phyloP scores from a whole-genome alignment of 2,329 filamentous ascomycete genomes.

The Teratosphaeria epicoccoides region DNA sequence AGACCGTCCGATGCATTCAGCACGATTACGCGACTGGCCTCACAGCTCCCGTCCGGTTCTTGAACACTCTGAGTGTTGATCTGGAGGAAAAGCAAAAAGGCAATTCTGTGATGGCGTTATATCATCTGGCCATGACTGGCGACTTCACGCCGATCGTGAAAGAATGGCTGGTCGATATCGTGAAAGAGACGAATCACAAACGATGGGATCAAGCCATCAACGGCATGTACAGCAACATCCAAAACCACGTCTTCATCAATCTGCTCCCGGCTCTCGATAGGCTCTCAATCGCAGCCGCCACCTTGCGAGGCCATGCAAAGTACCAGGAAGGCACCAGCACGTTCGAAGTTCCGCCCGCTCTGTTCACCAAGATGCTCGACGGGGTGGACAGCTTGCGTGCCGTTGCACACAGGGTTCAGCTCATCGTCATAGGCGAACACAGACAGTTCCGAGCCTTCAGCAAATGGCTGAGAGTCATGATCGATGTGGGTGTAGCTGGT shows the following conservation, averaged over 20 bases:
- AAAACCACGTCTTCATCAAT: constrained; percentile 72
- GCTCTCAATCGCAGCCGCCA: constrained; percentile 67
- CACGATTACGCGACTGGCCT: constrained; percentile 75
- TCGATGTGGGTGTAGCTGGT: constrained; percentile 63
- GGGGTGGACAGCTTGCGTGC: constrained; percentile 65
- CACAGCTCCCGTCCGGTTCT: constrained; percentile 51
- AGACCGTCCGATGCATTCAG: constrained; percentile 67
- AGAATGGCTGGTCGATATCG: constrained; percentile 58
- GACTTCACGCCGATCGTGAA: constrained; percentile 63
- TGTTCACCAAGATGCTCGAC: constrained; percentile 45
- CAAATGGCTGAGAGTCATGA: constrained; percentile 71
- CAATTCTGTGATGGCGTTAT: constrained; percentile 63
- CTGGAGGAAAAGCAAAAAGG: constrained; percentile 53
- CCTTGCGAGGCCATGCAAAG: constrained; percentile 70
- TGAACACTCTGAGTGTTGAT: constrained; percentile 54
- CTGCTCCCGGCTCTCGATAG: constrained; percentile 81
- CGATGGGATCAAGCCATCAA: constrained; percentile 85
- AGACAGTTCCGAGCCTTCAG: constrained; percentile 70
- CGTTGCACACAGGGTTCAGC: constrained; percentile 61
- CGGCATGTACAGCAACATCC: constrained; percentile 65
- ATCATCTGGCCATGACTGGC: constrained; percentile 75
- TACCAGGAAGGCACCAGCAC: constrained; percentile 59
- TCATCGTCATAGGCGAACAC: constrained; percentile 64
- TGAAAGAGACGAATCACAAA: constrained; percentile 49
- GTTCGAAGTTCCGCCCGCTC: constrained; percentile 39